Base-by-base conservation (phyloP, 2,329 filamentous ascomycete species). In the Aspergillus flavus region DNA sequence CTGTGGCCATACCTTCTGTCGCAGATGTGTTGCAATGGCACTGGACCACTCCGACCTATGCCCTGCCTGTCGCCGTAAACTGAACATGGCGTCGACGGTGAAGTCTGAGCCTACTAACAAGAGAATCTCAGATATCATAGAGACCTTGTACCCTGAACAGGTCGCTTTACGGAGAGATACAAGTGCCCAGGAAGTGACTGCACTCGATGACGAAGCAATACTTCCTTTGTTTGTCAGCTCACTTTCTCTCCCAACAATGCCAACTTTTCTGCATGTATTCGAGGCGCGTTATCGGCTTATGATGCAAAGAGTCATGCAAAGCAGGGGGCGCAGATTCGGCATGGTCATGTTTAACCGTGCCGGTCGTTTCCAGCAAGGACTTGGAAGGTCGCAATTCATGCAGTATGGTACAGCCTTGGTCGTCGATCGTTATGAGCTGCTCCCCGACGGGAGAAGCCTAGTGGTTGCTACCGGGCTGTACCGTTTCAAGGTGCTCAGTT, bases 241-340 rank as follows among this genome's bases (percentile, higher is more conserved):
- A 0, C 78, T 96, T 10, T 86, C 92, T 0, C 94, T 95, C 69
- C 94, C 94, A 1, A 83, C 85, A 1, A 93, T 94, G 87, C 92
- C 91, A 0, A 94, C 92, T 0, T 95, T 95, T 69, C 81, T 97
- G 3, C 91, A 96, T 71, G 87, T 97, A n/a, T 97, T 96, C 73
- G 94, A 97, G 75, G 91, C 92, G n/a, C 86, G 91, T 7, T 97
- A 97, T 74, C 87, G 92, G 9, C 83, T 95, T n/a, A 95, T 97
- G 92, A 90, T 97, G 43, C 86, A 90, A 54, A 87, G 93, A 41
- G 90, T 88, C 0, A 81, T 96, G 59, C 90, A 93, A 66, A 81
- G 72, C 61, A 87, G 88, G 0, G 87, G 90, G 64, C 83, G 87
- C 16, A 91, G 87, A 28, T 97, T 97, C 72, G 94, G 94, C 28